A percentile compares a stretch with the other conserved stretches of the same genome.
Conservation (phyloP, 2,329 filamentous ascomycete genomes). For the Aspergillus niger region DNA sequence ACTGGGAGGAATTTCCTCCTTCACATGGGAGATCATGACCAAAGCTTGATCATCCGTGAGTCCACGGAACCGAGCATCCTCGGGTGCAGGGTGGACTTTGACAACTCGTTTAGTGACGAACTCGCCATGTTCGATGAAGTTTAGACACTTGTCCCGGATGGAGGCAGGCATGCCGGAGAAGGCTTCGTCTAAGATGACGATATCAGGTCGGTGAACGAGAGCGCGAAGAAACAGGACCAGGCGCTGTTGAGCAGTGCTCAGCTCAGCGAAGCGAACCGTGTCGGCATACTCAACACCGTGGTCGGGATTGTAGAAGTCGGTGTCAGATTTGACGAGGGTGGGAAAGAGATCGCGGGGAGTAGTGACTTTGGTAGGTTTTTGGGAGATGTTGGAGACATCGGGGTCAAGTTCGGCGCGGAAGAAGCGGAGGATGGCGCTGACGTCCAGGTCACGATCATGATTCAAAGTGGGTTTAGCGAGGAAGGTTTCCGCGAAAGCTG, state of each 20-base stretch:
- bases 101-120: not conserved
- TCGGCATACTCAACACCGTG: slow-evolving; percentile 66
- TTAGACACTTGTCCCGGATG: slow-evolving; percentile 81
- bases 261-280: slow-evolving; percentile 71
- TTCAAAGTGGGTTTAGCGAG: slow-evolving; percentile 68
- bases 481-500: slow-evolving; percentile 89
- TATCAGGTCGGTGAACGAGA: slow-evolving; percentile 75
- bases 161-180: slow-evolving; percentile 82
- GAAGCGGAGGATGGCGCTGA: slow-evolving; percentile 72
- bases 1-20: slow-evolving; percentile 83
- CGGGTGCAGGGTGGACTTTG: not conserved
- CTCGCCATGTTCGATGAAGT: slow-evolving; percentile 72
- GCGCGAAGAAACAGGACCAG: slow-evolving; percentile 82
- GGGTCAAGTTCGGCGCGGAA: slow-evolving; percentile 80
- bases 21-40: slow-evolving; percentile 88
- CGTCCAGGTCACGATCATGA: slow-evolving; percentile 56
- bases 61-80: slow-evolving; percentile 48
- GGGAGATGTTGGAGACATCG: slow-evolving; percentile 24
- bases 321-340: slow-evolving; percentile 11
- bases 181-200: slow-evolving; percentile 84
- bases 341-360: slow-evolving; percentile 22
- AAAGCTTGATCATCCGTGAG: slow-evolving; percentile 73
- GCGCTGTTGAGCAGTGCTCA: slow-evolving; percentile 61
- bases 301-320: slow-evolving; percentile 21
- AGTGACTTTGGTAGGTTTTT: slow-evolving; percentile 16